Conservation (phyloP, 129 eudicot genomes). For the Apium graveolens region DNA sequence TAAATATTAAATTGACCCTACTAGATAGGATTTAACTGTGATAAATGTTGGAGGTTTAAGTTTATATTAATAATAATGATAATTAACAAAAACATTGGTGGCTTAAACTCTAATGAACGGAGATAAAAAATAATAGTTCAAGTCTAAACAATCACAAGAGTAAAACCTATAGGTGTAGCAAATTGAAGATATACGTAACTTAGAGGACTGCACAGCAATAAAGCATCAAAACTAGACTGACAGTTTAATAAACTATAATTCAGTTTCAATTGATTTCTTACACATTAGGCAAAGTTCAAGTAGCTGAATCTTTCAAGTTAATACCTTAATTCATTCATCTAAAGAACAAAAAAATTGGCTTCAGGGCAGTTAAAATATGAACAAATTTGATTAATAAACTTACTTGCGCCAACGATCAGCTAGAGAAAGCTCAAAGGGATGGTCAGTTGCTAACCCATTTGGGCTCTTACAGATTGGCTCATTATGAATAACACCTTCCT, state of each 20-base stretch:
- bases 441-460: slow-evolving; percentile 34
- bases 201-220: not conserved
- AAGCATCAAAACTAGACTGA: not conserved
- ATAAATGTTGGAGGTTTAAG: not conserved
- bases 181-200: not conserved
- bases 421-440: slow-evolving; percentile 43
- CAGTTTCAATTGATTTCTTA: not conserved
- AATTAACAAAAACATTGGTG: too few relatives aligned
- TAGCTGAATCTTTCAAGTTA: not conserved
- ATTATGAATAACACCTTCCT: slow-evolving; percentile 29
- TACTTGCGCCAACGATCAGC: slow-evolving; percentile 72
- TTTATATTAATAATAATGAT: not conserved
- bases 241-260: not conserved
- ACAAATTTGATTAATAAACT: slow-evolving; percentile 21
- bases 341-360: not conserved
- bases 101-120: not conserved
- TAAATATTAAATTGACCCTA: not conserved
- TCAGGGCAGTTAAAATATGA: not conserved
- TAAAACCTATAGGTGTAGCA: not conserved
- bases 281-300: not conserved
- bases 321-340: not conserved
- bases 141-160: not conserved
- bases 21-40: not conserved
- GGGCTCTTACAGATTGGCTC: slow-evolving; percentile 47
- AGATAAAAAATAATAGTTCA: not conserved